Evolutionary conservation across 257 asterid species (phyloP), one percentile per base, ranked within the genome.

Genomic region (Petunia secreta): DNA sequence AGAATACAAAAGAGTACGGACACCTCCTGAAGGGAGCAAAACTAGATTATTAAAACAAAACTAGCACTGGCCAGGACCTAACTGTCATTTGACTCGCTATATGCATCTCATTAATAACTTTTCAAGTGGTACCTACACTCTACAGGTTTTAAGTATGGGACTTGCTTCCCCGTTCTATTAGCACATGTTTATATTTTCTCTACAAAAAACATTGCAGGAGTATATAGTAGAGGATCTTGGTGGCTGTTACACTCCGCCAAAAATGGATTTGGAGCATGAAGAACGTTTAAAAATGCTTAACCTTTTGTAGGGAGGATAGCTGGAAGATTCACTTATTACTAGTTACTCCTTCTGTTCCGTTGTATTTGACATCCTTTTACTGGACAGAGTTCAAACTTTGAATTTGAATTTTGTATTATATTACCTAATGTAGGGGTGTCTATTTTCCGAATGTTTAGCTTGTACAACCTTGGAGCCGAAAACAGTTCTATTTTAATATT

Each of bases 211-310:
- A 37, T 79, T 83, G 79, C 87, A 89, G 92, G 92, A 89, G 75
- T 89, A 89, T 50, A 71, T 84, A 41, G 92, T 89, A 25, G 89
- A 82, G 88, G 90, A 89, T 84, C 90, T 89, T 55, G 67, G 75
- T 9, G 92, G 92, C 77, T 57, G 80, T 81, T 89, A 89, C 76
- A 67, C 83, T 36, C 86, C 89, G 36, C 90, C 92, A 9, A 89
- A 85, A 16, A 84, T 89, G 85, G 88, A 80, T 46, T 78, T 80
- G 2, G 87, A 50, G 67, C 89, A 89, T 25, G 90, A 87, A 81
- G 89, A 82, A 63, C 90, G 92, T 50, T 89, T 89, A 57, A 87
- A 83, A 85, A 74, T 82, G 80, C 90, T 89, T 81, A 85, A 87
- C 76, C 85, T 89, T 38, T 73, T 89, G 82, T 89, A 85, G 78